Base-by-base conservation (phyloP, 2,329 filamentous ascomycete species). In the Stagonosporopsis chrysanthemi region DNA sequence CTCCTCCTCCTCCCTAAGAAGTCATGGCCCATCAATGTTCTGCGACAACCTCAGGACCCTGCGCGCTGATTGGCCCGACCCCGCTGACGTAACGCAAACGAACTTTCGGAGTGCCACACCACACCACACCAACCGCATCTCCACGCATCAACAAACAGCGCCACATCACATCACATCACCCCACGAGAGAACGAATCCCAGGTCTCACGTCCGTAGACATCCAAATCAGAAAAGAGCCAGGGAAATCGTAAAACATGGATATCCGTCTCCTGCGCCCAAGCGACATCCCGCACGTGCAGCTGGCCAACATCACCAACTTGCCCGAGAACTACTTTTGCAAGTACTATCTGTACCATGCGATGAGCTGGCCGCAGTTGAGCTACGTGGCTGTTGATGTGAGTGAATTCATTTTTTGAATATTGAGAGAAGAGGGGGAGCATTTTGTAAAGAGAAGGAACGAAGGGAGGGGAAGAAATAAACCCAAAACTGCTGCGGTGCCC, bases 241-340 rank as follows among this genome's bases (percentile, higher is more conserved):
- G n/a, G 17, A 36, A 9, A 1, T 29, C 26, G 9, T 28, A 5
- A 4, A 43, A 8, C 45, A 98, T 96, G 91, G 91, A 96, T 81
- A 96, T 99, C 79, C 90, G 94, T 65, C 83, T 95, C 64, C 88
- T 99, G 67, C 89, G 87, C 66, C 83, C 91, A 63, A 90, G 87
- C 63, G 91, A 96, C 80, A 90, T 96, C 65, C 91, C 91, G 66
- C 88, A 95, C 75, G 92, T 99, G 75, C 95, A 99, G 81, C 92
- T 96, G 79, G 94, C 94, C 75, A 98, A 99, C 83, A 93, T 99
- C 76, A 96, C 96, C 77, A 99, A 99, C 82, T 86, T 99, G 51
- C 95, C 95, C 65, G 95, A 99, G 80, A 99, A 99, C 84, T 99
- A 99, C 86, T 98, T 98, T 78, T 91, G 97, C 80, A 99, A 99